These are phyloP conservation scores for Dioscorea dumetorum DNA, from an alignment of 106 monocot genomes.

Conservation along the genomic window DNA sequence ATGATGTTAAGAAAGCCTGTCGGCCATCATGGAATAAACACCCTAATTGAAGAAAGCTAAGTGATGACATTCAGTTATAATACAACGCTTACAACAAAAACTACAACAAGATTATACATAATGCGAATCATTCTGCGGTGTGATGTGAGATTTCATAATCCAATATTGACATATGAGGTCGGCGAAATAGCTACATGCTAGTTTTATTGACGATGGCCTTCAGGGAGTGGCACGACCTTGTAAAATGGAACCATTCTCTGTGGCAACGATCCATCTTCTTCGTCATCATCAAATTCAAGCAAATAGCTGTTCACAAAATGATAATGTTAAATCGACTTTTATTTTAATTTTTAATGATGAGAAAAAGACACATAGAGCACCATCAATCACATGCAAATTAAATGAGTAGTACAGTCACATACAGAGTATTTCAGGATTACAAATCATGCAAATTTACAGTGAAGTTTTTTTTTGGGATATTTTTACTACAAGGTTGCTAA, in stretches of 20 bases:
- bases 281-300: slow-evolving; percentile 95
- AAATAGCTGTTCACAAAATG: slow-evolving; percentile 41
- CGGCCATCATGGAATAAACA: background rate
- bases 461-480: too few relatives aligned
- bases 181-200: background rate
- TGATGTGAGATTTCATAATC: background rate
- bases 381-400: too few relatives aligned
- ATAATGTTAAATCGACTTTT: too few relatives aligned
- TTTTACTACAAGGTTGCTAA: too few relatives aligned
- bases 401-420: too few relatives aligned
- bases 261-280: slow-evolving; percentile 84
- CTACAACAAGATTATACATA: background rate
- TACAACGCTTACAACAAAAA: background rate
- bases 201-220: slow-evolving; percentile 73
- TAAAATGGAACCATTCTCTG: slow-evolving; percentile 76
- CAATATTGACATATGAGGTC: background rate
- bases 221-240: slow-evolving; percentile 77
- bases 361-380: too few relatives aligned
- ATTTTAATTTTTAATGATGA: too few relatives aligned
- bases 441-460: too few relatives aligned
- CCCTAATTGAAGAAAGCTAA: background rate
- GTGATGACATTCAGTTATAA: background rate
- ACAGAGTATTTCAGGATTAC: too few relatives aligned
- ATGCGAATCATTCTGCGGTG: background rate
- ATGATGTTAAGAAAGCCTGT: too few relatives aligned